These are phyloP conservation scores for Rubia yunnanensis DNA, from an alignment of 257 asterid species.

Conservation along the genomic window DNA sequence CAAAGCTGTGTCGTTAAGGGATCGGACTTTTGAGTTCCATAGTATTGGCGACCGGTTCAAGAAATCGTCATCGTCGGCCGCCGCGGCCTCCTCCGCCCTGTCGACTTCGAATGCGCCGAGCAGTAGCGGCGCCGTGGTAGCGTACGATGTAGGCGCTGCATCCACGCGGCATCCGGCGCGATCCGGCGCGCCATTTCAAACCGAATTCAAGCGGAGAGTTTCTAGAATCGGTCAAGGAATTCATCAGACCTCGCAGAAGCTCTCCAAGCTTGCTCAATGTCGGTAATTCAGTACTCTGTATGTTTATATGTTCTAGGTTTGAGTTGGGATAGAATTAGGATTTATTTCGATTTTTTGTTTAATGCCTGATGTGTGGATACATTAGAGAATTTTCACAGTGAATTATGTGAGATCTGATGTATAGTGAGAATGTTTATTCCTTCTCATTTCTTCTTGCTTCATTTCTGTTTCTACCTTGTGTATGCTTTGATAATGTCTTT, in stretches of 20 bases:
- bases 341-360: no score
- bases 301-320: not conserved
- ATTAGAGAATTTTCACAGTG: not conserved
- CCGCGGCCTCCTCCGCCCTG: conserved; percentile 15
- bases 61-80: conserved; percentile 13
- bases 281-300: conserved; percentile 11
- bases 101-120: conserved; percentile 40
- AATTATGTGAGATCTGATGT: not conserved
- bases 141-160: conserved; percentile 13
- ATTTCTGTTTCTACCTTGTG: not conserved
- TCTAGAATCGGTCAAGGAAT: conserved; percentile 83
- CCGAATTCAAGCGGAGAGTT: conserved; percentile 80
- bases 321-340: not conserved
- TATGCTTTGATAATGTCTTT: conserved; percentile 6
- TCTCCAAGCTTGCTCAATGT: conserved; percentile 87
- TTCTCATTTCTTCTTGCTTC: not conserved
- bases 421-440: not conserved
- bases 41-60: conserved; percentile 56
- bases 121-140: conserved; percentile 33
- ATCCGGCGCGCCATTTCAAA: conserved; percentile 61
- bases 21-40: conserved; percentile 80
- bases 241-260: conserved; percentile 90
- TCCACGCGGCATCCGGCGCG: conserved; percentile 33
- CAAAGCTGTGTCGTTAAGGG: conserved; percentile 66
- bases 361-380: no score